Conservation (phyloP, 2,329 filamentous ascomycete genomes). For the Hymenoscyphus fructigenus region DNA sequence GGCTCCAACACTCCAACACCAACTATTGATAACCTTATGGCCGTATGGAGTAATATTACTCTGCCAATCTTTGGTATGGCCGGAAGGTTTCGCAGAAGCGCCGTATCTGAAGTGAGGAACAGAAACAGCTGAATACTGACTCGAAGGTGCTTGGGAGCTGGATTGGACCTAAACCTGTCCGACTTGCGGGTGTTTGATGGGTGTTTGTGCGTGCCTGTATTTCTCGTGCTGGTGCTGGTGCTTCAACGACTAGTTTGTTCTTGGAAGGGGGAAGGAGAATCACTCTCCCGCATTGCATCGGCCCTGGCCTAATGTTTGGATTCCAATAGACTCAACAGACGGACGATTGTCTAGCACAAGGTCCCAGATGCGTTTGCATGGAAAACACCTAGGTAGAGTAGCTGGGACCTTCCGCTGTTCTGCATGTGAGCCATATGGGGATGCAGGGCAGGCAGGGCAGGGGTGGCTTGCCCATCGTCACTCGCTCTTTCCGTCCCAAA, state of each 20-base stretch:
- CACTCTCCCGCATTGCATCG: neutral
- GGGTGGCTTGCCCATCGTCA: neutral
- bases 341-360: neutral
- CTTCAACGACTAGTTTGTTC: neutral
- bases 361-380: neutral
- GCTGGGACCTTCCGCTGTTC: neutral
- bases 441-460: neutral
- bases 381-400: too few species aligned
- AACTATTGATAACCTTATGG: too few species aligned
- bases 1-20: neutral
- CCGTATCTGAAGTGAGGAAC: neutral
- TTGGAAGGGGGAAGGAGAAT: neutral
- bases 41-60: too few species aligned
- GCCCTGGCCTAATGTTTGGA: neutral
- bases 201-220: neutral
- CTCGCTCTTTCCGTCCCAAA: conserved; percentile 1
- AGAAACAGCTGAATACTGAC: neutral
- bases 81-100: neutral
- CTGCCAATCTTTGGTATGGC: neutral
- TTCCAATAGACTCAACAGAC: neutral
- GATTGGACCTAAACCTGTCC: neutral
- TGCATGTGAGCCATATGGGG: neutral
- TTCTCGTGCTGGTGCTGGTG: neutral
- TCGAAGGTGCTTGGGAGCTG: neutral
- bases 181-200: neutral